These are phyloP conservation scores for Eremothecium sinecaudum DNA, from an alignment of 1,139 yeast genomes.

Conservation along the genomic window DNA sequence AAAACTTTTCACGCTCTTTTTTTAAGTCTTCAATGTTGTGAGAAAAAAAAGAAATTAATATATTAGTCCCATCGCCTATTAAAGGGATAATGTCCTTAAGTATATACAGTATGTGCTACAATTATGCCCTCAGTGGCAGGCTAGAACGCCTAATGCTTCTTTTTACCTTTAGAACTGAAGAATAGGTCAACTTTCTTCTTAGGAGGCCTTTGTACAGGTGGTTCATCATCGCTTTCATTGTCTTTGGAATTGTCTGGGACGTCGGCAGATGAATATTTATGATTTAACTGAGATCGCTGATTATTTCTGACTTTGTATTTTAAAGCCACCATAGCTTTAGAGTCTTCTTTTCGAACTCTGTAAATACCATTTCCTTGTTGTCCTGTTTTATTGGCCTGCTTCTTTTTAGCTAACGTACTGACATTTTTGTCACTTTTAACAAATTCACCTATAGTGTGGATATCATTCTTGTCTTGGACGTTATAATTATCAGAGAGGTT, in stretches of 20 bases:
- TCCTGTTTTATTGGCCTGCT: slow-evolving; percentile 9
- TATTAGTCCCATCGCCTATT: slow-evolving; percentile 3
- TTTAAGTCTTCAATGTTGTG: too few species aligned
- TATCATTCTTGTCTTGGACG: slow-evolving; percentile 6
- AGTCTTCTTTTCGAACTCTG: slow-evolving; percentile 26
- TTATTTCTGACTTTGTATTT: slow-evolving; percentile 27
- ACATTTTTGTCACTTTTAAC: slow-evolving; percentile 28
- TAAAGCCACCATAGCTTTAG: slow-evolving; percentile 30
- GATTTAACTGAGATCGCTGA: slow-evolving; percentile 7
- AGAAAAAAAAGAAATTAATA: slow-evolving; percentile 2
- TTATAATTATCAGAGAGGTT: slow-evolving; percentile 13
- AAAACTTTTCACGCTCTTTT: slow-evolving; percentile 12
- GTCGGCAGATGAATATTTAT: neutral
- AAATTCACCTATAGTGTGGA: slow-evolving; percentile 31
- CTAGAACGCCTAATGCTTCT: slow-evolving; percentile 8
- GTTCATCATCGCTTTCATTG: slow-evolving; percentile 15
- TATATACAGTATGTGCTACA: neutral
- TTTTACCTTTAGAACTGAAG: slow-evolving; percentile 16
- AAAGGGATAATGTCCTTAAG: slow-evolving; percentile 2
- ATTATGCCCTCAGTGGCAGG: neutral
- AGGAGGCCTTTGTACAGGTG: slow-evolving; percentile 11
- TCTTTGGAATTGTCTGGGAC: slow-evolving; percentile 3
- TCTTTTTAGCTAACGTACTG: slow-evolving; percentile 24
- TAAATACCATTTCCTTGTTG: slow-evolving; percentile 17
- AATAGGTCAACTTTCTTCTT: slow-evolving; percentile 19